Evolutionary conservation across 805 yeast species (phyloP), one percentile per base, ranked within the genome.

Genomic region (Saccharomycopsis sp.): DNA sequence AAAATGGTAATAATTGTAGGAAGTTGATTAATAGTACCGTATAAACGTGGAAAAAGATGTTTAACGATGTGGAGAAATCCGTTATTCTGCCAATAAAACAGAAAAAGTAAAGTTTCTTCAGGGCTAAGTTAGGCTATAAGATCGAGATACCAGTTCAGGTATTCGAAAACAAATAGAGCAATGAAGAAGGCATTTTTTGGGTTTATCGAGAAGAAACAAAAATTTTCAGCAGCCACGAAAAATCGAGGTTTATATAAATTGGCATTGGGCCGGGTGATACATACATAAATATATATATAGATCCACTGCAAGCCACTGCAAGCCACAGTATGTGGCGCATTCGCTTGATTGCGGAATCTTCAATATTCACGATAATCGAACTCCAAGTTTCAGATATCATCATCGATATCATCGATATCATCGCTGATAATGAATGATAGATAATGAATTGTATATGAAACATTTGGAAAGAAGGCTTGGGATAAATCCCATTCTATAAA

Each of bases 41-140:
- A 8, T n/a, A 38, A 38, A 38, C 41, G 22, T 29, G 11, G 7
- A 14, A 13, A 14, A 31, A 11, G 29, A n/a, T 20, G 41, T 38
- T 38, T 29, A 38, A 38, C 41, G 41, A 38, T 38, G 41, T 38
- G 41, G 41, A 38, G 32, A 6, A 38, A 38, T 38, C 41, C 41
- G 24, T 13, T 13, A 24, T n/a, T 13, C 22, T 38, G 19, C 41
- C 41, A 38, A 38, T 16, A n/a, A 17, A n/a, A 14, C 17, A 29
- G 41, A n/a, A n/a, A 24, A 14, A 13, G 17, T n/a, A n/a, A 38
- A 38, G 41, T 38, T 38, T 38, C 41, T 24, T 38, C 32, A 7
- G 8, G 31, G 41, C 41, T 29, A 38, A 28, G 26, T 38, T 31
- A 13, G 9, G 11, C 41, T 38, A 16, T 19, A 16, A 16, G 6